phyloP scores from a whole-genome alignment of 805 yeast species.

The Nakazawaea populi region DNA sequence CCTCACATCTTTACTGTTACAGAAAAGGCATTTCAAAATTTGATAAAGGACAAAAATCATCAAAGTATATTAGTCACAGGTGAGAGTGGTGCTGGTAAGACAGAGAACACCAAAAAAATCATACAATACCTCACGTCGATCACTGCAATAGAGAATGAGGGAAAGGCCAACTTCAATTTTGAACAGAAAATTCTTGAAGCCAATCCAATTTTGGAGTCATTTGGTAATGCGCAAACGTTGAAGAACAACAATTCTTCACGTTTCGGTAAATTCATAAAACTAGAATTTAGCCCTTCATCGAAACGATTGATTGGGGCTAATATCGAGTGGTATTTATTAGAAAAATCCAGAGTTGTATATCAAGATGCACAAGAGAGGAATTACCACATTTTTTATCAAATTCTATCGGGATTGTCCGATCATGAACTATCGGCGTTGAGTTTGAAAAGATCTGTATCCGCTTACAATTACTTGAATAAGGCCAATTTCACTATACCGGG shows the following conservation, averaged over 20 bases:
- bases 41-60: constrained; percentile 62
- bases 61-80: constrained; percentile 97
- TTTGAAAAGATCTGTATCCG: constrained; percentile 30
- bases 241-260: constrained; percentile 92
- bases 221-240: constrained; percentile 95
- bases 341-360: constrained; percentile 83
- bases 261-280: constrained; percentile 92
- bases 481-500: constrained; percentile 55
- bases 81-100: constrained; percentile 98
- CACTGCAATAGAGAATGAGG: constrained; percentile 31
- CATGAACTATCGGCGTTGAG: constrained; percentile 40
- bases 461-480: constrained; percentile 54
- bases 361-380: constrained; percentile 79
- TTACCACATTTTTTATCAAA: constrained; percentile 89
- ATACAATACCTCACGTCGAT: constrained; percentile 86
- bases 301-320: constrained; percentile 82
- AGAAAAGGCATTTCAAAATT: constrained; percentile 76
- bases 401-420: constrained; percentile 60
- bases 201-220: constrained; percentile 91
- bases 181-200: constrained; percentile 88
- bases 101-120: constrained; percentile 94
- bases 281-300: constrained; percentile 53
- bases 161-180: constrained; percentile 38
- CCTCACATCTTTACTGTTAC: constrained; percentile 94
- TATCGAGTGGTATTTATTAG: constrained; percentile 90